phyloP scores from a whole-genome alignment of 352 stramenopile species.

The Globisporangium radiosum region DNA sequence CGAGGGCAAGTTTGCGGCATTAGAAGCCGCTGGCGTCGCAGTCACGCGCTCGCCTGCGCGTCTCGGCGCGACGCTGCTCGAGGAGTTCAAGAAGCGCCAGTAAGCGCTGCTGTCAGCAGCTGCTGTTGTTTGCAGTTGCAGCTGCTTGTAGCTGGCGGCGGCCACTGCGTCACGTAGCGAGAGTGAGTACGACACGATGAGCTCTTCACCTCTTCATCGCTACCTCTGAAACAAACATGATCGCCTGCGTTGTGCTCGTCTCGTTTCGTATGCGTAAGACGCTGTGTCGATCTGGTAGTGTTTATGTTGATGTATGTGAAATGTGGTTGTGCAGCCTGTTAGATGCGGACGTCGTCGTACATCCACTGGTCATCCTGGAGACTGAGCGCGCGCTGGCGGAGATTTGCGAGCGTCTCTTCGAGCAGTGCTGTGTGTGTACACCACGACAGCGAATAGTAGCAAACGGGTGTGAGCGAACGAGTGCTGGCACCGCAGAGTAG shows the following conservation, averaged over 20 bases:
- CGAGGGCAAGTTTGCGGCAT: slow-evolving; percentile 95
- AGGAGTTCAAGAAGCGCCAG: slow-evolving; percentile 88
- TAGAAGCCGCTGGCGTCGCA: slow-evolving; percentile 93
- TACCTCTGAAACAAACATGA: no score
- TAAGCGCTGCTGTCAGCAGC: slow-evolving; percentile 13
- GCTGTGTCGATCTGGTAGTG: neutral
- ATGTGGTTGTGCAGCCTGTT: slow-evolving; percentile 1
- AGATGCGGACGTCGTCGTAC: slow-evolving; percentile 61
- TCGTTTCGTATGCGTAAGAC: neutral
- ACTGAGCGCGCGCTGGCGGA: slow-evolving; percentile 45
- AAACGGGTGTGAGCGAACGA: no score
- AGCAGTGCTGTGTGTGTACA: slow-evolving; percentile 24
- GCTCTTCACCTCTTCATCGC: no score
- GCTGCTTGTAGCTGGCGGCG: no score
- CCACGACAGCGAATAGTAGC: no score
- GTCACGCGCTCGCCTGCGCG: slow-evolving; percentile 95
- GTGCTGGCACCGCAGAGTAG: no score
- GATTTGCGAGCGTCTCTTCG: slow-evolving; percentile 43
- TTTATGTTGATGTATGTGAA: neutral
- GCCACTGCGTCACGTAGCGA: no score
- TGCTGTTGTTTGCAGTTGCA: no score
- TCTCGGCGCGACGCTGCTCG: slow-evolving; percentile 95
- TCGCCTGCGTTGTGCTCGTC: no score
- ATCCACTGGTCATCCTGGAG: slow-evolving; percentile 75
- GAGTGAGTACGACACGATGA: no score